Evolutionary conservation across 2,329 filamentous ascomycete species (phyloP).

Genomic region (Claviceps spartinae): DNA sequence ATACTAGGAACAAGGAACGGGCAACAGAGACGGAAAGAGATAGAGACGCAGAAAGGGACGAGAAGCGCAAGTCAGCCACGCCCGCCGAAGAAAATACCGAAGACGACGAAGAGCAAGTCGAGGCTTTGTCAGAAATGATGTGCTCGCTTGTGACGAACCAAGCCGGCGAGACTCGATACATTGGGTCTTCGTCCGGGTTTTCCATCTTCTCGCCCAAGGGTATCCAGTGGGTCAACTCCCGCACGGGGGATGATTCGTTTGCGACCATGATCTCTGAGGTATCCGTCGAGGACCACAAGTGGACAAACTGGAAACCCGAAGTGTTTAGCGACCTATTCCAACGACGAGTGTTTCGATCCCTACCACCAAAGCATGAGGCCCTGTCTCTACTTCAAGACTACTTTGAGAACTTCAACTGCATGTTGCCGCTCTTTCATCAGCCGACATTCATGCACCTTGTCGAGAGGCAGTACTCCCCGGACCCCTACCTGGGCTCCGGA

Average conservation of each 20-base stretch:
- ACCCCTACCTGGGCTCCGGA: constrained; percentile 87
- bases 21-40: constrained; percentile 20
- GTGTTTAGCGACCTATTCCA: constrained; percentile 88
- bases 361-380: constrained; percentile 79
- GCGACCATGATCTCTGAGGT: constrained; percentile 87
- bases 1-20: constrained; percentile 23
- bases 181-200: constrained; percentile 96
- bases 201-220: constrained; percentile 98
- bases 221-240: constrained; percentile 96
- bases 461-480: constrained; percentile 80
- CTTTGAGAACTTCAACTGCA: constrained; percentile 98
- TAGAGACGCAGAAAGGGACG: constrained; percentile 20
- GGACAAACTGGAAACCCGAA: constrained; percentile 97
- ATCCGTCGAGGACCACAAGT: constrained; percentile 87
- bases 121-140: constrained; percentile 94
- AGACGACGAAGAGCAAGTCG: constrained; percentile 52
- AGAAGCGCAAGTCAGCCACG: constrained; percentile 23
- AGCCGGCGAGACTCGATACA: constrained; percentile 87
- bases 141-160: constrained; percentile 94
- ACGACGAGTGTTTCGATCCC: constrained; percentile 65
- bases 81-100: constrained; percentile 30
- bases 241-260: constrained; percentile 91
- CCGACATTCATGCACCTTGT: constrained; percentile 97
- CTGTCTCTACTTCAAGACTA: constrained; percentile 82
- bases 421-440: constrained; percentile 95